Evolutionary conservation across 805 yeast species (phyloP).

Genomic region (Brettanomyces bruxellensis): DNA sequence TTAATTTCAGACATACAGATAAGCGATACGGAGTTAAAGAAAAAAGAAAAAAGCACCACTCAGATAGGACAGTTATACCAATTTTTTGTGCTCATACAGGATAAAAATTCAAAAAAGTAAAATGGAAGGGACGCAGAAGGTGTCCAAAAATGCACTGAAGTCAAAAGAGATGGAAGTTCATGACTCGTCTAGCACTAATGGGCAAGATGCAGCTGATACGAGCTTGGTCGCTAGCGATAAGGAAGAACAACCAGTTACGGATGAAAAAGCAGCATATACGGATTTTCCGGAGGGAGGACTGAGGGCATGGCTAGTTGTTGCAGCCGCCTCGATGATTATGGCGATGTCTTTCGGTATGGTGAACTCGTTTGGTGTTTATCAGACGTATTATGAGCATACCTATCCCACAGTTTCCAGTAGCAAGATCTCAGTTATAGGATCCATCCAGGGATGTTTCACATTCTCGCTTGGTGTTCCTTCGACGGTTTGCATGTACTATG

Average conservation of each 20-base stretch:
- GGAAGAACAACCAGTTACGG: no score
- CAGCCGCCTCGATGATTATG: constrained; percentile 37
- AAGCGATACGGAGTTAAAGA: no score
- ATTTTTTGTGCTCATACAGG: no score
- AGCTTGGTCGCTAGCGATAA: not conserved
- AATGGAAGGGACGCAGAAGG: no score
- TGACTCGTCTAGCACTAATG: not conserved
- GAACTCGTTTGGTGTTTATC: constrained; percentile 50
- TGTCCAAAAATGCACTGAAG: not conserved
- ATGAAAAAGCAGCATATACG: not conserved
- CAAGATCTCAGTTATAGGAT: constrained; percentile 45
- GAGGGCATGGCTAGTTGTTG: constrained; percentile 42
- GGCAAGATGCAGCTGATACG: not conserved
- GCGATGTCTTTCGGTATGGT: constrained; percentile 51
- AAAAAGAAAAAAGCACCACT: no score
- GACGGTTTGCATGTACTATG: constrained; percentile 30
- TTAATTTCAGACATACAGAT: no score
- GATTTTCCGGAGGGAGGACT: constrained; percentile 37
- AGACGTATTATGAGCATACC: constrained; percentile 34
- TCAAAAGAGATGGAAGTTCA: not conserved
- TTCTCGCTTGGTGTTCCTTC: constrained; percentile 42
- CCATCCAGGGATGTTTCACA: constrained; percentile 38
- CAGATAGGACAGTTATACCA: no score
- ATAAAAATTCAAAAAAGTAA: no score
- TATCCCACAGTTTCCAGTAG: constrained; percentile 37